phyloP scores from a whole-genome alignment of 257 asterid genomes.

The Striga asiatica region DNA sequence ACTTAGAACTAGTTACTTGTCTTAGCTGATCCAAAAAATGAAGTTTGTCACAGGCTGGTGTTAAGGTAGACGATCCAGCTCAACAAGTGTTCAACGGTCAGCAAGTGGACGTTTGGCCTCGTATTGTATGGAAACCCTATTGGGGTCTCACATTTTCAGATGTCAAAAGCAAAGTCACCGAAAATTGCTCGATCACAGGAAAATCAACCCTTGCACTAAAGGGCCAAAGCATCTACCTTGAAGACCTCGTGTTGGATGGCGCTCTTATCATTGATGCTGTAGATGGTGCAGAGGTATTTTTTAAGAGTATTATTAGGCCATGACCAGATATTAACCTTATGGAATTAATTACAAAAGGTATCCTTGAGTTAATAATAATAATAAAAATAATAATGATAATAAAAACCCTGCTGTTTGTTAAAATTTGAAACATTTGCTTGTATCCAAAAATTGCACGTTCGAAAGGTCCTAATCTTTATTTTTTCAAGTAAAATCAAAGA shows the following conservation, averaged over 20 bases:
- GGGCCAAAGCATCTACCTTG: slow-evolving; percentile 48
- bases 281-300: slow-evolving; percentile 81
- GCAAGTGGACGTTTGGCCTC: slow-evolving; percentile 96
- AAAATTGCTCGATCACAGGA: slow-evolving; percentile 54
- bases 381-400: too few relatives aligned
- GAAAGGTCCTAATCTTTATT: too few relatives aligned
- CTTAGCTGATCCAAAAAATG: too few relatives aligned
- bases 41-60: slow-evolving; percentile 80
- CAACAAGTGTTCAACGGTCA: slow-evolving; percentile 62
- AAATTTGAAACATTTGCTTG: too few relatives aligned
- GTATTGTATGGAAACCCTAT: slow-evolving; percentile 80
- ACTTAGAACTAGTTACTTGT: not conserved
- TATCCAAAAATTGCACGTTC: too few relatives aligned
- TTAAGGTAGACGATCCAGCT: slow-evolving; percentile 63
- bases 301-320: slow-evolving; percentile 68
- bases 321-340: not conserved
- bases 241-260: slow-evolving; percentile 79
- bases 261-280: slow-evolving; percentile 60
- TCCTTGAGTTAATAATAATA: too few relatives aligned
- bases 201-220: slow-evolving; percentile 63
- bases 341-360: too few relatives aligned
- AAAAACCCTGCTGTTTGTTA: too few relatives aligned
- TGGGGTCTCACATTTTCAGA: slow-evolving; percentile 91
- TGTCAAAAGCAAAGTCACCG: slow-evolving; percentile 47
- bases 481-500: too few relatives aligned